A percentile compares a stretch with the other conserved stretches of the same genome.
These are phyloP conservation scores for Waitea zeae DNA, from an alignment of 1,284 basidiomycete species.

Conservation along the genomic window DNA sequence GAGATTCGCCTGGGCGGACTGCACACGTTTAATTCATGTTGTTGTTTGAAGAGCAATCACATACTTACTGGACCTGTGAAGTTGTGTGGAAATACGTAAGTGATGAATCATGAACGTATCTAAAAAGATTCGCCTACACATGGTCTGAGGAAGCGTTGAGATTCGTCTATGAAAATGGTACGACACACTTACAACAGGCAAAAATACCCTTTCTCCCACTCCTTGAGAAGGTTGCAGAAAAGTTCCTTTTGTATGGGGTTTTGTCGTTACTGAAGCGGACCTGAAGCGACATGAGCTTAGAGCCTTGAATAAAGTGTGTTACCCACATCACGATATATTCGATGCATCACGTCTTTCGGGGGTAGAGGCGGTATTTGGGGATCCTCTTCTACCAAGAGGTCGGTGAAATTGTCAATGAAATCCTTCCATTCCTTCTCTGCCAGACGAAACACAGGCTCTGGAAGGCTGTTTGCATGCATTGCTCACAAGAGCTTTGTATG, in stretches of 20 bases:
- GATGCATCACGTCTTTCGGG: constrained; percentile 69
- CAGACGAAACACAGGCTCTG: constrained; percentile 68
- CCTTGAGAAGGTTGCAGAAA: constrained; percentile 66
- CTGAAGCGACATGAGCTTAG: constrained; percentile 18
- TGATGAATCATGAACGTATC: too few relatives aligned
- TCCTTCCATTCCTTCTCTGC: constrained; percentile 81
- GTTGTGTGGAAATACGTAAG: too few relatives aligned
- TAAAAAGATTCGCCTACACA: too few relatives aligned
- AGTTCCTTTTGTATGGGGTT: constrained; percentile 77
- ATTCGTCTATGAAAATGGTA: too few relatives aligned
- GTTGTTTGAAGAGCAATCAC: too few relatives aligned
- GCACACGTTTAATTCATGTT: too few relatives aligned
- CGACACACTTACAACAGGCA: constrained; percentile 54
- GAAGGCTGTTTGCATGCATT: not conserved
- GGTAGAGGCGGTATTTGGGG: constrained; percentile 71
- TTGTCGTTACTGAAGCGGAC: constrained; percentile 87
- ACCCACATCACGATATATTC: constrained; percentile 72
- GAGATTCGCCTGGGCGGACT: too few relatives aligned
- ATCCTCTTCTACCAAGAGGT: constrained; percentile 53
- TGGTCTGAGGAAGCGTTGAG: not conserved
- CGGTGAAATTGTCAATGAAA: constrained; percentile 60
- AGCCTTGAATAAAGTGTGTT: not conserved
- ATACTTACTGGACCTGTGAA: too few relatives aligned
- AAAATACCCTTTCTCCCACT: constrained; percentile 69
- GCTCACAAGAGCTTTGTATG: constrained; percentile 1